Conservation (phyloP, 345 rosid genomes). For the Eucalyptus erythrocorys region DNA sequence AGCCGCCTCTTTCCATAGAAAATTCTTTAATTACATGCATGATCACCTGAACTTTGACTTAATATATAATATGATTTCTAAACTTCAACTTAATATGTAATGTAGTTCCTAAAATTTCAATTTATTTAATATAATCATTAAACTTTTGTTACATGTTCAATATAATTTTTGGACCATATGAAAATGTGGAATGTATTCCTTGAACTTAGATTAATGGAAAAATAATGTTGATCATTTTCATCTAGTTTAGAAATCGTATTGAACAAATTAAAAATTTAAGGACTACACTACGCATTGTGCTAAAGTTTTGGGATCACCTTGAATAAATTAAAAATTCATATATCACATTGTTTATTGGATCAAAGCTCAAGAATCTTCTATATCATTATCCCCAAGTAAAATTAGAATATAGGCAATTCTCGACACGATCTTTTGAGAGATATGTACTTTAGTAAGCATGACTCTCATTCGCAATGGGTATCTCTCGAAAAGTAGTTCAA, state of each 20-base stretch:
- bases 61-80: no score
- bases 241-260: accelerated
- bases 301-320: accelerated
- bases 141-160: accelerated
- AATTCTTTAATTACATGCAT: not conserved
- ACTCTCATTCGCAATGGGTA: not conserved
- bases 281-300: accelerated
- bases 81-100: accelerated
- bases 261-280: no score
- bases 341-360: accelerated
- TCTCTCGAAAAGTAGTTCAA: not conserved
- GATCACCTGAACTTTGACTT: accelerated
- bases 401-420: not conserved
- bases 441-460: not conserved
- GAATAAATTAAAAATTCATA: no score
- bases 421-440: not conserved
- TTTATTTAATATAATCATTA: no score
- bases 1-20: not conserved
- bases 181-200: no score
- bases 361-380: accelerated
- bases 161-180: no score
- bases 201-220: no score
- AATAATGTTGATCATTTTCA: no score
- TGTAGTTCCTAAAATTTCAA: no score
- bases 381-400: not conserved